Percentiles rank a stretch among this genome's conserved stretches.
Evolutionary conservation across 768 basidiomycete species (phyloP).

Genomic region (Heimioporus sp.): DNA sequence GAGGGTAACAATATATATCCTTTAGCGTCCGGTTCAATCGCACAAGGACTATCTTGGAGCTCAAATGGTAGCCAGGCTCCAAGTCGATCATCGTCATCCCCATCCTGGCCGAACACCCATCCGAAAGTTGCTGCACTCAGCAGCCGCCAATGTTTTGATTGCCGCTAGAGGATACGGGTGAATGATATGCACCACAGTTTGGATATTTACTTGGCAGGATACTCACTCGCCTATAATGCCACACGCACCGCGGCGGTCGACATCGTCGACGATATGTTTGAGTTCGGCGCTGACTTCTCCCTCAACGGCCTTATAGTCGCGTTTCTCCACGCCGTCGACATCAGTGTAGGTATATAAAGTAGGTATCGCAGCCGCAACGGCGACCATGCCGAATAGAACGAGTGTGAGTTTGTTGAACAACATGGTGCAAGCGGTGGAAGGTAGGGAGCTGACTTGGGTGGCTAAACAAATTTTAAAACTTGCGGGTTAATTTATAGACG

Average conservation of each 20-base stretch:
- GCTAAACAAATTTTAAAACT: too few relatives aligned
- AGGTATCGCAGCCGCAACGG: constrained; percentile 1
- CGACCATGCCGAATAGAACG: neutral
- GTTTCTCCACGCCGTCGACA: neutral
- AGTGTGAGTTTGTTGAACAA: constrained; percentile 8
- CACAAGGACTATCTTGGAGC: too few relatives aligned
- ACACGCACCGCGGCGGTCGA: neutral
- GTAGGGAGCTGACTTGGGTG: neutral
- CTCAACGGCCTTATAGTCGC: neutral
- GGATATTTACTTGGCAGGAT: too few relatives aligned
- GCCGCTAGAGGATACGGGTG: neutral
- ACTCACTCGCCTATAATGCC: neutral
- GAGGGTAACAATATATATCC: too few relatives aligned
- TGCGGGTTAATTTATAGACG: neutral
- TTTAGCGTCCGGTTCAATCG: too few relatives aligned
- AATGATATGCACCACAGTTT: neutral
- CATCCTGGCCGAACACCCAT: too few relatives aligned
- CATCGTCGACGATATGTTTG: neutral
- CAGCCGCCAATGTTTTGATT: neutral
- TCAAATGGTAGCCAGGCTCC: too few relatives aligned
- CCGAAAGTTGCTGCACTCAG: too few relatives aligned
- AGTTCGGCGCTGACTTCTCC: too few relatives aligned
- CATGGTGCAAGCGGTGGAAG: neutral
- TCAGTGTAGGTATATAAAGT: neutral
- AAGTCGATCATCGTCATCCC: too few relatives aligned